Percentiles rank a stretch among this genome's conserved stretches.
Conservation (phyloP, 129 eudicot genomes). For the Helianthus annuus region DNA sequence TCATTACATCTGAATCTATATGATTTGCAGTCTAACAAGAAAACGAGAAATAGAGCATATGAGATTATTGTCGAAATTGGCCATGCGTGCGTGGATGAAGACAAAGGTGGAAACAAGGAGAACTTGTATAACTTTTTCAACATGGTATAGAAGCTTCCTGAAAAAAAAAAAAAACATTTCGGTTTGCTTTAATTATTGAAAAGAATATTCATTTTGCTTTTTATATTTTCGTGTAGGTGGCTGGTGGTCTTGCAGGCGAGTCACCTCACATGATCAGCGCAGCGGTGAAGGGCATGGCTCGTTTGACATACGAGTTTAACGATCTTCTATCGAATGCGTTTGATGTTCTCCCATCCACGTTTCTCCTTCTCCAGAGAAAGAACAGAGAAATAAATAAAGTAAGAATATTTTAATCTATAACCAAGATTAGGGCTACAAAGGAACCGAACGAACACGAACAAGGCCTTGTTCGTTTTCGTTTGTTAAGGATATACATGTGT, state of each 20-base stretch:
- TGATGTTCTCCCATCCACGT: slow-evolving; percentile 73
- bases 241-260: slow-evolving; percentile 87
- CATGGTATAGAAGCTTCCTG: slow-evolving; percentile 51
- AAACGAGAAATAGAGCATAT: slow-evolving; percentile 95
- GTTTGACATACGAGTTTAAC: slow-evolving; percentile 90
- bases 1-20: background rate
- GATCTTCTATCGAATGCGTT: slow-evolving; percentile 83
- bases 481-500: too few relatives aligned
- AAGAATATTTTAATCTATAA: background rate
- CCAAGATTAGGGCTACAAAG: too few relatives aligned
- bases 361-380: slow-evolving; percentile 78
- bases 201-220: slow-evolving; percentile 1
- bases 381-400: slow-evolving; percentile 87
- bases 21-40: slow-evolving; percentile 68
- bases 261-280: slow-evolving; percentile 99
- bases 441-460: too few relatives aligned
- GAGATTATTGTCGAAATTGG: slow-evolving; percentile 93
- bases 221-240: slow-evolving; percentile 50
- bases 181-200: background rate
- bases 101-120: slow-evolving; percentile 72
- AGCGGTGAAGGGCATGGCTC: slow-evolving; percentile 92
- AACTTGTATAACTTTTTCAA: slow-evolving; percentile 60
- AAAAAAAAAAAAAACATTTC: background rate
- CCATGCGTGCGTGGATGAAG: slow-evolving; percentile 86
- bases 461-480: too few relatives aligned